phyloP scores from a whole-genome alignment of 2,329 filamentous ascomycete species.

The Coniosporium tulheliwenetii region DNA sequence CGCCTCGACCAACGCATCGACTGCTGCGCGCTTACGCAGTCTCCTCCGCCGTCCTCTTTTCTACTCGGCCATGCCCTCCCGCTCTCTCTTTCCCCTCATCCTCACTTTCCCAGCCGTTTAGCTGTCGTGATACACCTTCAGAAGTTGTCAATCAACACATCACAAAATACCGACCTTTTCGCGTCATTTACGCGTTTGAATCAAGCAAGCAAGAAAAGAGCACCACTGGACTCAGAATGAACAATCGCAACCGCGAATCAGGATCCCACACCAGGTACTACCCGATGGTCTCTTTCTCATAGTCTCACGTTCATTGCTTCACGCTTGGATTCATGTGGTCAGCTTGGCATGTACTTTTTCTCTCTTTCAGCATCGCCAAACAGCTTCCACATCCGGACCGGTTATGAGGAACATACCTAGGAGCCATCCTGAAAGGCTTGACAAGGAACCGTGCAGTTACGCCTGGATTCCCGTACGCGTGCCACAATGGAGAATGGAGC shows the following conservation, averaged over 20 bases:
- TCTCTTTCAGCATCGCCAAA: neutral
- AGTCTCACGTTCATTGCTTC: neutral
- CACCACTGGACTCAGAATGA: slow-evolving; percentile 1
- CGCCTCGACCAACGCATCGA: no score
- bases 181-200: no score
- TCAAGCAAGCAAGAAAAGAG: neutral
- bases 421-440: no score
- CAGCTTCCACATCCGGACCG: neutral
- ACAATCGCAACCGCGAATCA: slow-evolving; percentile 1
- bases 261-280: slow-evolving; percentile 2
- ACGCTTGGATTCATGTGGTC: neutral
- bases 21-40: no score
- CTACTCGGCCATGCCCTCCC: neutral
- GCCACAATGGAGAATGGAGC: no score
- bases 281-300: neutral
- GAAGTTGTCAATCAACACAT: no score
- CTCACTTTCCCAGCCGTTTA: neutral
- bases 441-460: no score
- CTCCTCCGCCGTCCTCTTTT: no score
- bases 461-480: no score
- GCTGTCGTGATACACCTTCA: no score
- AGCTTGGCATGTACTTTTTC: neutral
- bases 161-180: no score
- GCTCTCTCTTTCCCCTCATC: neutral
- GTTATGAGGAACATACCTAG: no score